A percentile compares a stretch with the other conserved stretches of the same genome.
Evolutionary conservation across 768 basidiomycete species (phyloP).

Genomic region (Macrolepiota dolichaula): DNA sequence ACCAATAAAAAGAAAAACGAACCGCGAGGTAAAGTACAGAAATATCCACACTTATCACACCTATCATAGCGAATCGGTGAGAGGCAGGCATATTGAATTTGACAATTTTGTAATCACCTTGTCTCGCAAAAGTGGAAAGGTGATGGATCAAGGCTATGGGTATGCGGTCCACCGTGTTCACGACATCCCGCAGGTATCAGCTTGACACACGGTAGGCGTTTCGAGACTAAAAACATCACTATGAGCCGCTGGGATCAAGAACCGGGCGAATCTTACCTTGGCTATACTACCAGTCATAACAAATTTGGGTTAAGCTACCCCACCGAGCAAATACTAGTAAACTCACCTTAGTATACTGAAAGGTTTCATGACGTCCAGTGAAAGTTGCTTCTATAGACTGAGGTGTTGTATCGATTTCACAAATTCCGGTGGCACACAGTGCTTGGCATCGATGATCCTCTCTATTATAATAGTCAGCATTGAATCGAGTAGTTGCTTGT

Average conservation of each 20-base stretch:
- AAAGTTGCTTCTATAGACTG: conserved; percentile 63
- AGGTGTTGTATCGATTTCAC: conserved; percentile 56
- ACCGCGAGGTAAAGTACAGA: conserved; percentile 57
- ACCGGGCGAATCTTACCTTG: conserved; percentile 35
- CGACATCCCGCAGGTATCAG: conserved; percentile 38
- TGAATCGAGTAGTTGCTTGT: not conserved
- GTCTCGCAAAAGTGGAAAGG: conserved; percentile 55
- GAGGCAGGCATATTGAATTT: not conserved
- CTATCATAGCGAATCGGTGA: conserved; percentile 21
- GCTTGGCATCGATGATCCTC: conserved; percentile 47
- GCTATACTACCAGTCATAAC: conserved; percentile 37
- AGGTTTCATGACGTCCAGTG: conserved; percentile 55
- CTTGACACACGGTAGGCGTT: conserved; percentile 47
- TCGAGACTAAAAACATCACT: conserved; percentile 33
- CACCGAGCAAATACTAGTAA: not conserved
- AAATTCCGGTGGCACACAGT: conserved; percentile 47
- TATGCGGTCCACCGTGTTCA: conserved; percentile 43
- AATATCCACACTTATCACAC: conserved; percentile 55
- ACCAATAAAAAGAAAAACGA: conserved; percentile 5
- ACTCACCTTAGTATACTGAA: conserved; percentile 60
- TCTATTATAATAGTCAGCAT: conserved; percentile 22
- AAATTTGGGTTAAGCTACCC: not conserved
- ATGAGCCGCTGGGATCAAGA: not conserved
- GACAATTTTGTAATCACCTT: conserved; percentile 25
- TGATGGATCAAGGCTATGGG: conserved; percentile 40